Evolutionary conservation across 148 eudicot species (phyloP).

Genomic region (Arbutus unedo): DNA sequence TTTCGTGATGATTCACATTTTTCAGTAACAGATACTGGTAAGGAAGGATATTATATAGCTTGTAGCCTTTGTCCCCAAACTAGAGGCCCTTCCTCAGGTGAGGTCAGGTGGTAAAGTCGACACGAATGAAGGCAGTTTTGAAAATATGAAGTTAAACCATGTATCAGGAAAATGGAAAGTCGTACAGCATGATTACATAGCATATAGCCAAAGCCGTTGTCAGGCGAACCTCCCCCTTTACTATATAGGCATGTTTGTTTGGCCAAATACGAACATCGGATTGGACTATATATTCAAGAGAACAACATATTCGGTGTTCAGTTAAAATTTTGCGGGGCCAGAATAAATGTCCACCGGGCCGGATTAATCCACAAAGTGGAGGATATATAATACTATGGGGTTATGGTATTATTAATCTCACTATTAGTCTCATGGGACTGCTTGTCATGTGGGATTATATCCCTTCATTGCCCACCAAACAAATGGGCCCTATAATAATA

Average conservation of each 20-base stretch:
- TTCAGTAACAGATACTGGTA: not conserved
- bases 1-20: not conserved
- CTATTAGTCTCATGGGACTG: no score
- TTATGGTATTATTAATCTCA: no score
- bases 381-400: no score
- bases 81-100: not conserved
- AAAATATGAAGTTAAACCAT: not conserved
- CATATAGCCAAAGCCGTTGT: not conserved
- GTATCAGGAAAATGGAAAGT: not conserved
- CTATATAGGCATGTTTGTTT: not conserved
- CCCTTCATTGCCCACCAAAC: no score
- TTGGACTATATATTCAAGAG: no score
- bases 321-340: no score
- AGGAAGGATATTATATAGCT: not conserved
- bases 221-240: not conserved
- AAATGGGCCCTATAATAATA: not conserved
- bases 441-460: no score
- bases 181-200: not conserved
- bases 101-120: not conserved
- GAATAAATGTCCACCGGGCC: no score
- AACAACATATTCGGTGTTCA: no score
- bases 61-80: not conserved
- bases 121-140: not conserved
- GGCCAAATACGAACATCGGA: no score
- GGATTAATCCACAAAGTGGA: no score